A percentile compares a stretch with the other conserved stretches of the same genome.
Conservation (phyloP, 306 rosid genomes). For the Malus sieversii region DNA sequence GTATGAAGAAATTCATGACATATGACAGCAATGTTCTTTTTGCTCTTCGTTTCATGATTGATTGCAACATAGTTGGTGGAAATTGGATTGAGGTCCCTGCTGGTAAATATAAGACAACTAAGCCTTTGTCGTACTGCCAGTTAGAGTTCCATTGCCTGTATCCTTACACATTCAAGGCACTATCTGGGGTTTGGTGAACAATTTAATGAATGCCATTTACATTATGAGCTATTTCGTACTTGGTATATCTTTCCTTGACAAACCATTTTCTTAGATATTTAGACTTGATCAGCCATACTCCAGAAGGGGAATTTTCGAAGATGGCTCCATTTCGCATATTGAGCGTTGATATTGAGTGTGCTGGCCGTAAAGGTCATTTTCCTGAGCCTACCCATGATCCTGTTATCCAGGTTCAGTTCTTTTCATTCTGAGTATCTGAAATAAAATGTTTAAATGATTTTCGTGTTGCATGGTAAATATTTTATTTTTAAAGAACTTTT, state of each 20-base stretch:
- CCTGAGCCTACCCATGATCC: slow-evolving; percentile 96
- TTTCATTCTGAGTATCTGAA: slow-evolving; percentile 4
- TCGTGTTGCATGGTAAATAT: background rate
- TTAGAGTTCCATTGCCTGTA: slow-evolving; percentile 88
- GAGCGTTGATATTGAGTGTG: slow-evolving; percentile 99
- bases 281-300: slow-evolving; percentile 77
- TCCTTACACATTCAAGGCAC: slow-evolving; percentile 35
- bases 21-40: slow-evolving; percentile 98
- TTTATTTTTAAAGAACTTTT: background rate
- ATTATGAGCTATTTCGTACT: slow-evolving; percentile 4
- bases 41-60: slow-evolving; percentile 97
- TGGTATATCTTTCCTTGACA: slow-evolving; percentile 37
- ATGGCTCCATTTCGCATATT: slow-evolving; percentile 98
- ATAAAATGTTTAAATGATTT: background rate
- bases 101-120: slow-evolving; percentile 60
- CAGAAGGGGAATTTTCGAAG: slow-evolving; percentile 92
- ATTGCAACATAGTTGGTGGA: slow-evolving; percentile 86
- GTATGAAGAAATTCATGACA: slow-evolving; percentile 84
- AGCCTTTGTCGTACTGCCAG: slow-evolving; percentile 64
- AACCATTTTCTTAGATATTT: slow-evolving; percentile 50
- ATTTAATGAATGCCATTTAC: background rate
- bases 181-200: background rate
- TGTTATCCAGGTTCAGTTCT: slow-evolving; percentile 75
- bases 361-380: slow-evolving; percentile 98
- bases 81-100: slow-evolving; percentile 92